Conservation (phyloP, 768 basidiomycete genomes). For the Boletus reticulatus region DNA sequence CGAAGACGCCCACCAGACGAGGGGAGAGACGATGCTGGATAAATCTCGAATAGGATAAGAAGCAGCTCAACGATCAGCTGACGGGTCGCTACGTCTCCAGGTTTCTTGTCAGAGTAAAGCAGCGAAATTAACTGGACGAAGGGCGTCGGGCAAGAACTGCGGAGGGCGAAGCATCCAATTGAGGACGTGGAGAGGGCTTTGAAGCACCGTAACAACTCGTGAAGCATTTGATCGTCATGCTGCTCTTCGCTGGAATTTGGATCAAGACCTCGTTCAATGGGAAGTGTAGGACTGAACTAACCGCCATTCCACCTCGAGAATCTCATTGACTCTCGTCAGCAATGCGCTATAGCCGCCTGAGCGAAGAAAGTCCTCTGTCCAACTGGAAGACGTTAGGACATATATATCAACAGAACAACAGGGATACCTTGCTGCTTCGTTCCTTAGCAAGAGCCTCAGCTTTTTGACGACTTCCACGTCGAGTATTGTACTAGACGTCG, state of each 20-base stretch:
- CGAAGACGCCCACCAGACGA: constrained; percentile 39
- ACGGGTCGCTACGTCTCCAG: constrained; percentile 87
- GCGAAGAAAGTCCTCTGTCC: constrained; percentile 85
- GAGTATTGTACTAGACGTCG: constrained; percentile 68
- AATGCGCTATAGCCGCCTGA: constrained; percentile 85
- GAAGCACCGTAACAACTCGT: constrained; percentile 90
- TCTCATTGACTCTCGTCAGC: constrained; percentile 81
- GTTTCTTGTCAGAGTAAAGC: constrained; percentile 96
- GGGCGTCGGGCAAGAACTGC: constrained; percentile 85
- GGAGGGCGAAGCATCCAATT: constrained; percentile 86
- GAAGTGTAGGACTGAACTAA: constrained; percentile 35
- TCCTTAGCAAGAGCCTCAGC: constrained; percentile 79
- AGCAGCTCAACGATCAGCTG: constrained; percentile 90
- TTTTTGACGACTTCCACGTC: constrained; percentile 90
- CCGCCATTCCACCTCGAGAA: constrained; percentile 97
- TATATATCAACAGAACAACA: not conserved
- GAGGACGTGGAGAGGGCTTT: constrained; percentile 90
- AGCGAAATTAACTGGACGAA: constrained; percentile 81
- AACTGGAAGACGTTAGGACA: constrained; percentile 44
- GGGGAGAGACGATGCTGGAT: constrained; percentile 69
- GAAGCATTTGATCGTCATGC: constrained; percentile 92
- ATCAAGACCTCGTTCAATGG: constrained; percentile 6
- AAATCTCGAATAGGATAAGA: constrained; percentile 85
- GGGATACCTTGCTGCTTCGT: constrained; percentile 82
- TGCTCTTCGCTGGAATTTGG: constrained; percentile 80